Conservation (phyloP, 2,329 filamentous ascomycete genomes). For the Aspergillus hiratsukae region DNA sequence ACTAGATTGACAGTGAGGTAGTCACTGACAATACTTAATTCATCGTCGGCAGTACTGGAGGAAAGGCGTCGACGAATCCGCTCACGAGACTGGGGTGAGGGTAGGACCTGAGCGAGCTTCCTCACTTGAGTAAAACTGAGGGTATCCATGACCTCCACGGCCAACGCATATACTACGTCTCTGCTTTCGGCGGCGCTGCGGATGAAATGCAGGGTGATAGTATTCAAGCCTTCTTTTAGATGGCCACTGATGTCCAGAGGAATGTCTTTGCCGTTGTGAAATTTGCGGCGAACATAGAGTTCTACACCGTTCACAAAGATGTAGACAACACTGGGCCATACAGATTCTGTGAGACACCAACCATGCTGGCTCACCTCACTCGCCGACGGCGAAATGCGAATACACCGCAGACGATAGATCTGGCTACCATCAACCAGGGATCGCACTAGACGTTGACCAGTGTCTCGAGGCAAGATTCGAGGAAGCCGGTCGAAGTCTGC, state of each 20-base stretch:
- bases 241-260: slow-evolving; percentile 67
- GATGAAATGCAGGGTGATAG: slow-evolving; percentile 51
- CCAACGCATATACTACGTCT: slow-evolving; percentile 53
- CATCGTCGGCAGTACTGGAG: slow-evolving; percentile 50
- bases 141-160: slow-evolving; percentile 65
- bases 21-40: slow-evolving; percentile 56
- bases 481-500: slow-evolving; percentile 32
- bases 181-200: slow-evolving; percentile 33
- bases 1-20: slow-evolving; percentile 59
- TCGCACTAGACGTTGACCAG: slow-evolving; percentile 25
- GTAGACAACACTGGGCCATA: slow-evolving; percentile 69
- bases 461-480: slow-evolving; percentile 4
- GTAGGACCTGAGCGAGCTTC: slow-evolving; percentile 36
- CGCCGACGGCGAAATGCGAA: slow-evolving; percentile 38
- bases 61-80: slow-evolving; percentile 54
- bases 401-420: slow-evolving; percentile 66
- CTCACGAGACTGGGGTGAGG: slow-evolving; percentile 48
- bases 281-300: slow-evolving; percentile 59
- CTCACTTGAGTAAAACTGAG: slow-evolving; percentile 39
- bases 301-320: slow-evolving; percentile 62
- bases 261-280: slow-evolving; percentile 70
- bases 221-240: slow-evolving; percentile 58
- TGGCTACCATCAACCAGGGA: slow-evolving; percentile 49
- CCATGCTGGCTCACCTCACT: slow-evolving; percentile 39
- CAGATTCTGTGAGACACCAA: slow-evolving; percentile 62